These are phyloP conservation scores for Nematocida displodere DNA, from an alignment of 371 early-diverging fungal species.

Conservation along the genomic window DNA sequence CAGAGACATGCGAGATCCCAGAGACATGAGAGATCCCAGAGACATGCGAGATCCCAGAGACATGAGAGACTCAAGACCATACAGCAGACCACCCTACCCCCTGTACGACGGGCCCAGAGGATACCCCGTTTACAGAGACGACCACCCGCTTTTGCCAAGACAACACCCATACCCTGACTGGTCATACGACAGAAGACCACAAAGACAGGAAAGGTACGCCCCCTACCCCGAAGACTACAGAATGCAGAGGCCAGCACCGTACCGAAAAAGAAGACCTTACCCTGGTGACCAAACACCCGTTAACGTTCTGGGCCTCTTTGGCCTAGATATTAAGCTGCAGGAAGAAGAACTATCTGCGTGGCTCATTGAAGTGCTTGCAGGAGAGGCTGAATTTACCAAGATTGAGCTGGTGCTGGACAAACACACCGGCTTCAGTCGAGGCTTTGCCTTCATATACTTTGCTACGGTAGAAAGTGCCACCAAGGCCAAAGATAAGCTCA, in stretches of 20 bases:
- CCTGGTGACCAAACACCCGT: slow-evolving; percentile 42
- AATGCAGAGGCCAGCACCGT: too few species aligned
- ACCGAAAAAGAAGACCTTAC: not conserved
- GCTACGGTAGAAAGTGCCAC: slow-evolving; percentile 59
- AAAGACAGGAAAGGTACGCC: not conserved
- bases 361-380: slow-evolving; percentile 50
- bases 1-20: too few species aligned
- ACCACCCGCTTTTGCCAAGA: too few species aligned
- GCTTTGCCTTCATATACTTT: slow-evolving; percentile 64
- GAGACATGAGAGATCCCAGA: not conserved
- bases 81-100: not conserved
- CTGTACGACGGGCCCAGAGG: not conserved
- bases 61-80: too few species aligned
- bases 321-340: slow-evolving; percentile 46
- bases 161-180: too few species aligned
- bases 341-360: slow-evolving; percentile 58
- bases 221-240: slow-evolving; percentile 8
- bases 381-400: slow-evolving; percentile 41
- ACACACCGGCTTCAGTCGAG: slow-evolving; percentile 49
- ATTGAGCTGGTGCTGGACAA: slow-evolving; percentile 54
- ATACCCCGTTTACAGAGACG: slow-evolving; percentile 11
- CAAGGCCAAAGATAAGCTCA: slow-evolving; percentile 54
- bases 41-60: not conserved
- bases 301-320: slow-evolving; percentile 60
- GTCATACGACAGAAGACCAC: not conserved